Percentiles rank a stretch among this genome's conserved stretches.
Evolutionary conservation across 148 eudicot genomes (phyloP).

Genomic region (Vaccinium macrocarpon): DNA sequence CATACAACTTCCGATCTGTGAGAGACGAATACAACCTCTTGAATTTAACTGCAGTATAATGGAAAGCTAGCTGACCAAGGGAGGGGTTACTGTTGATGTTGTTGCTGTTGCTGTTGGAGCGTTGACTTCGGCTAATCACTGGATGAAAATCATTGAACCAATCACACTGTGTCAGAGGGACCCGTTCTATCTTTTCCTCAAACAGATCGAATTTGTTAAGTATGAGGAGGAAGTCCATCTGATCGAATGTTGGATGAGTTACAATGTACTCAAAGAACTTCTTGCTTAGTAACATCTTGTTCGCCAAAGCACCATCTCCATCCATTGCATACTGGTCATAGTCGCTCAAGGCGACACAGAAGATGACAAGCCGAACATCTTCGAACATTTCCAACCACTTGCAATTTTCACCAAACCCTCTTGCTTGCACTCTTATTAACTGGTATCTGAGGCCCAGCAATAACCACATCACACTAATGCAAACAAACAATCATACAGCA

Average conservation of each 20-base stretch:
- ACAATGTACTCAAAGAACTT: conserved; percentile 79
- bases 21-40: conserved; percentile 75
- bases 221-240: conserved; percentile 73
- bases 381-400: conserved; percentile 97
- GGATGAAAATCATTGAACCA: conserved; percentile 97
- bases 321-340: conserved; percentile 60
- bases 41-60: conserved; percentile 85
- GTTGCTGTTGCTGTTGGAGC: conserved; percentile 40
- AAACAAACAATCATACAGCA: background rate
- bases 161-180: conserved; percentile 67
- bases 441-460: conserved; percentile 56
- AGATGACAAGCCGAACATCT: conserved; percentile 81
- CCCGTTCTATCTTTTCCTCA: conserved; percentile 77
- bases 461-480: background rate
- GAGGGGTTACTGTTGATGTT: conserved; percentile 62
- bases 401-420: conserved; percentile 79
- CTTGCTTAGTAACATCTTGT: conserved; percentile 76
- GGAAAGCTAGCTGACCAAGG: conserved; percentile 79
- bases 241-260: conserved; percentile 79
- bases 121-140: conserved; percentile 53
- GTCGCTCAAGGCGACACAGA: conserved; percentile 72
- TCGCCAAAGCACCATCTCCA: conserved; percentile 47
- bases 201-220: conserved; percentile 77
- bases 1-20: conserved; percentile 71
- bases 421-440: conserved; percentile 87